Base-by-base conservation (phyloP, 1,284 basidiomycete species). In the Pseudozyma tsukubaensis region DNA sequence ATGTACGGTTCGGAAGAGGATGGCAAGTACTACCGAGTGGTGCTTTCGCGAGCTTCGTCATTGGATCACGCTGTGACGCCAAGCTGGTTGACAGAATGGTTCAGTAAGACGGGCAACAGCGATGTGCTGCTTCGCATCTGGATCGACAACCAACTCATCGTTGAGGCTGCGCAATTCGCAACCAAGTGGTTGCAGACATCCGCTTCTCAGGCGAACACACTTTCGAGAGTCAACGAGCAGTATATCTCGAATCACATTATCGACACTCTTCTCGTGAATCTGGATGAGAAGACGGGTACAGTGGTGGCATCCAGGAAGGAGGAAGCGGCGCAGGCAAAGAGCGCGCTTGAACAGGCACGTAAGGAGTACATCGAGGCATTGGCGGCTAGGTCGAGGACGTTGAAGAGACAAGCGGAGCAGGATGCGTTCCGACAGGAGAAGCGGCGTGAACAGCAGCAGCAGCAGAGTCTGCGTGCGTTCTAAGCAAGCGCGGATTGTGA, bases 1-100 rank as follows among this genome's bases (percentile, higher is more conserved):
- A 89, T 91, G 52, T 89, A 95, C 80, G 94, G 97, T 83, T 87
- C 87, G n/a, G 83, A 61, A 16, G 57, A 50, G 42, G 55, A 49
- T 18, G 60, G 92, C 77, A 91, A 85, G 87, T 66, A 69, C n/a
- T 95, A 96, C 84, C 89, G 89, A 10, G 65, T 80, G 12, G 76
- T 81, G 8, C 89, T 91, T 12, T 43, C 58, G 34, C 42, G 49
- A 12, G 44, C 55, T 8, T 44, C 71, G 9, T 51, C 58, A 29
- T 51, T 68, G 49, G 71, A 68, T 32, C 52, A 57, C 21, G 32
- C 53, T 11, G 53, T 48, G 11, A 44, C 52, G 11, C 71, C 65
- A 13, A 40, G 13, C n/a, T 73, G 71, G 71, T 47, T 73, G 50
- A 68, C 21, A 3, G 61, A 69, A 12, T 73, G 71, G 71, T 73